Percentiles rank a stretch among this genome's conserved stretches.
Conservation (phyloP, 1,284 basidiomycete genomes). For the Phylloporus sp. region DNA sequence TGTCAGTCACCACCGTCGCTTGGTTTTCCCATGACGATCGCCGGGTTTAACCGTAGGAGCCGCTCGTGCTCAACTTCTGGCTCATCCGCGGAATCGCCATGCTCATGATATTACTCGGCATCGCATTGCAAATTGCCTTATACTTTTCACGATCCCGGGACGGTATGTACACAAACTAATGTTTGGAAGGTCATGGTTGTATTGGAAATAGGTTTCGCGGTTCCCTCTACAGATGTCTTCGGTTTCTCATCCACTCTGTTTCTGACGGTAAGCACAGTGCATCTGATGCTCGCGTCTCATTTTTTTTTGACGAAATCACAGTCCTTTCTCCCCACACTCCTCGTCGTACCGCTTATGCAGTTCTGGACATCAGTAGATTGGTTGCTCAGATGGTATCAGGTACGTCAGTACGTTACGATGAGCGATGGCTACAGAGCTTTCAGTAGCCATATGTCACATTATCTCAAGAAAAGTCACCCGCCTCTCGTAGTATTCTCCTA, state of each 20-base stretch:
- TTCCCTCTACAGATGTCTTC: slow-evolving; percentile 54
- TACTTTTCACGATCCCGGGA: slow-evolving; percentile 44
- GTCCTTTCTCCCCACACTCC: slow-evolving; percentile 62
- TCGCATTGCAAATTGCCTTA: slow-evolving; percentile 52
- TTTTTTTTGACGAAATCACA: slow-evolving; percentile 28
- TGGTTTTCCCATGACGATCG: background rate
- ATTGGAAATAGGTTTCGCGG: slow-evolving; percentile 49
- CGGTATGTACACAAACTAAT: slow-evolving; percentile 39
- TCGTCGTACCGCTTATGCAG: slow-evolving; percentile 40
- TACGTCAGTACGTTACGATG: slow-evolving; percentile 29
- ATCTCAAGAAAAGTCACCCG: slow-evolving; percentile 51
- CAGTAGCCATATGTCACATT: slow-evolving; percentile 59
- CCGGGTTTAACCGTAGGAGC: slow-evolving; percentile 45
- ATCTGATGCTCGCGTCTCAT: background rate
- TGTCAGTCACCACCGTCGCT: slow-evolving; percentile 14
- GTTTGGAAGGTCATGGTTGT: background rate
- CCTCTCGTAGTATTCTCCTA: slow-evolving; percentile 59
- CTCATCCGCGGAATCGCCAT: slow-evolving; percentile 45
- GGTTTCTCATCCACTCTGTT: slow-evolving; percentile 55
- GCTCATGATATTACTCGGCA: slow-evolving; percentile 50
- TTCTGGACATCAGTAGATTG: slow-evolving; percentile 54
- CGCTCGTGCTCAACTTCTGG: slow-evolving; percentile 46
- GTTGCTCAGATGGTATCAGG: slow-evolving; percentile 54
- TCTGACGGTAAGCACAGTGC: slow-evolving; percentile 49
- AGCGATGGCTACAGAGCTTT: slow-evolving; percentile 21